A percentile compares a stretch with the other conserved stretches of the same genome.
These are phyloP conservation scores for Candida sanyaensis DNA, from an alignment of 1,139 yeast genomes.

Conservation along the genomic window DNA sequence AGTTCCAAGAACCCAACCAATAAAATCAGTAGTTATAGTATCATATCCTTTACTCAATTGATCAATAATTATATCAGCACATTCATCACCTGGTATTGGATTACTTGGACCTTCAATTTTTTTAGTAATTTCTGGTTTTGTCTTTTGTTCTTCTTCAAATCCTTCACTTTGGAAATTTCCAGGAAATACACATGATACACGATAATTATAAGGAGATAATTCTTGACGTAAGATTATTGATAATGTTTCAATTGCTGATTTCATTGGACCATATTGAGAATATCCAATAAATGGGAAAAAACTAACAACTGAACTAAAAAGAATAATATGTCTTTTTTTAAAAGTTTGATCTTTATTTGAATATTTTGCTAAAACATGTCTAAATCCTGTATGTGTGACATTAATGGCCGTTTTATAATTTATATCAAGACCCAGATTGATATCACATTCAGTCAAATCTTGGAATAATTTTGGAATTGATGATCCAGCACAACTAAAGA, in stretches of 20 bases:
- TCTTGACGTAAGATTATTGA: conserved; percentile 84
- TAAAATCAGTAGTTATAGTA: conserved; percentile 76
- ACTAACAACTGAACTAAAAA: conserved; percentile 81
- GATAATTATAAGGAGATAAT: conserved; percentile 62
- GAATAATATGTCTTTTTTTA: conserved; percentile 60
- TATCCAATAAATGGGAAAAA: conserved; percentile 91
- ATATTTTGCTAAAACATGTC: conserved; percentile 27
- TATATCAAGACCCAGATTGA: conserved; percentile 60
- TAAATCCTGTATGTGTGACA: conserved; percentile 63
- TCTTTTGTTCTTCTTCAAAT: conserved; percentile 71
- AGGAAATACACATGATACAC: conserved; percentile 69
- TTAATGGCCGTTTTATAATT: conserved; percentile 78
- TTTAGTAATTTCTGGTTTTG: conserved; percentile 85
- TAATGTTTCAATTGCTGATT: conserved; percentile 77
- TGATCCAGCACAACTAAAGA: conserved; percentile 87
- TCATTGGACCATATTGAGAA: conserved; percentile 84
- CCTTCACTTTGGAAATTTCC: conserved; percentile 95
- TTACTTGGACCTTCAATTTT: conserved; percentile 82
- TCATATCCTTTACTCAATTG: conserved; percentile 67
- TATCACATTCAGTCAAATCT: conserved; percentile 61
- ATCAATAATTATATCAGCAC: conserved; percentile 62
- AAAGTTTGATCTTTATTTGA: conserved; percentile 13
- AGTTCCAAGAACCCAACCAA: conserved; percentile 81
- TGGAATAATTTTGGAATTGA: conserved; percentile 77
- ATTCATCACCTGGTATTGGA: conserved; percentile 67